phyloP scores from a whole-genome alignment of 2,329 filamentous ascomycete species.

The Aspergillus sp. region DNA sequence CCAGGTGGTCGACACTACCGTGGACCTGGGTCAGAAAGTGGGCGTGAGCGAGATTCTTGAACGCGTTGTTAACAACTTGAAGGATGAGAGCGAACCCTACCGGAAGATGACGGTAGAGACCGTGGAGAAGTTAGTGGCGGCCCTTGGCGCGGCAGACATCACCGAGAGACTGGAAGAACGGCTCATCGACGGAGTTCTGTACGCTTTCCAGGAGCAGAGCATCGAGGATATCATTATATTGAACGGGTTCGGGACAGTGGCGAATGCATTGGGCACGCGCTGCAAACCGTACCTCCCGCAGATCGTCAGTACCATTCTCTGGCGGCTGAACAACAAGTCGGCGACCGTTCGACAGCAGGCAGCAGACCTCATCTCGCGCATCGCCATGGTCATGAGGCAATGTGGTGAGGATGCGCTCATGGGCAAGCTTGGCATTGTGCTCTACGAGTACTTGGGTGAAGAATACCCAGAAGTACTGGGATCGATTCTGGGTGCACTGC shows the following conservation, averaged over 20 bases:
- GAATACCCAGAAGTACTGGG: conserved; percentile 97
- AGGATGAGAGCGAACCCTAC: conserved; percentile 96
- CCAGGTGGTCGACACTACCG: conserved; percentile 95
- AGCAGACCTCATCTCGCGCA: conserved; percentile 89
- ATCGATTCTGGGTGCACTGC: conserved; percentile 87
- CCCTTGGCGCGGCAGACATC: conserved; percentile 86
- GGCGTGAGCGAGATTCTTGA: conserved; percentile 92
- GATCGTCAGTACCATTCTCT: conserved; percentile 93
- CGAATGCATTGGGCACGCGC: conserved; percentile 84
- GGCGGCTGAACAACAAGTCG: conserved; percentile 95
- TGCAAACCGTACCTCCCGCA: conserved; percentile 96
- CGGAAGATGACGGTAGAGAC: conserved; percentile 99
- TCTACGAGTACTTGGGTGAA: conserved; percentile 97
- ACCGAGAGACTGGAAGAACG: conserved; percentile 86
- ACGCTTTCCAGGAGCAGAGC: conserved; percentile 96
- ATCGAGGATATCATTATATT: conserved; percentile 93
- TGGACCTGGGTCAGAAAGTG: conserved; percentile 96
- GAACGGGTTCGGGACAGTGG: conserved; percentile 94
- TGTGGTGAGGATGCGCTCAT: conserved; percentile 93
- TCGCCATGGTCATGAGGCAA: conserved; percentile 98
- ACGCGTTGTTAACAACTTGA: conserved; percentile 85
- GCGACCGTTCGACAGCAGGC: conserved; percentile 94
- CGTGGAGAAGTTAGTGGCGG: conserved; percentile 89
- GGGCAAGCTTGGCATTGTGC: conserved; percentile 85
- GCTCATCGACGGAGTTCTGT: conserved; percentile 87